Conservation (phyloP, 805 yeast genomes). For the Tetrapisispora fleetii region DNA sequence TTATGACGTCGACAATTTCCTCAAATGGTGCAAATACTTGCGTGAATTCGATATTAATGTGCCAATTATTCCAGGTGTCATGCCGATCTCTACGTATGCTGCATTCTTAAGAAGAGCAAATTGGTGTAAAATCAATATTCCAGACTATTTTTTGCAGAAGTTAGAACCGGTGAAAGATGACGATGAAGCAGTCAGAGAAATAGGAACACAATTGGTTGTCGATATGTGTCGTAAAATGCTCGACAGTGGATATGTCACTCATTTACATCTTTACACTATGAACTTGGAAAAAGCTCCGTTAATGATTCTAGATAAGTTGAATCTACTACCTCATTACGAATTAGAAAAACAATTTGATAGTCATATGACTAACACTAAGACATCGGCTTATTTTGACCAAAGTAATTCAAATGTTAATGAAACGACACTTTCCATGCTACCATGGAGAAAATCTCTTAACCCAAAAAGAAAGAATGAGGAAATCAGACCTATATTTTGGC, state of each 20-base stretch:
- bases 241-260: conserved; percentile 64
- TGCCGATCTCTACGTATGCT: conserved; percentile 96
- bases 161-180: conserved; percentile 83
- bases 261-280: conserved; percentile 95
- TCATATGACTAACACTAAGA: conserved; percentile 19
- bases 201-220: conserved; percentile 72
- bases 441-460: conserved; percentile 89
- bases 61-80: conserved; percentile 94
- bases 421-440: conserved; percentile 29
- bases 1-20: conserved; percentile 80
- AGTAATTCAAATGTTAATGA: not conserved
- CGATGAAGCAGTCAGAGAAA: conserved; percentile 76
- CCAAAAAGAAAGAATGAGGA: conserved; percentile 70
- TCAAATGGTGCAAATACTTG: conserved; percentile 67
- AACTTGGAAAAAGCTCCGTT: conserved; percentile 85
- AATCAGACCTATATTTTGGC: conserved; percentile 94
- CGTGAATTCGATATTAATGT: conserved; percentile 64
- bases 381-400: not conserved
- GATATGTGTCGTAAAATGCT: conserved; percentile 72
- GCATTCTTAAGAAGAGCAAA: conserved; percentile 86
- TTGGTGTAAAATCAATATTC: conserved; percentile 84
- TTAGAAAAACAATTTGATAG: conserved; percentile 16
- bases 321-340: conserved; percentile 35
- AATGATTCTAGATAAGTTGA: conserved; percentile 73
- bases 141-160: conserved; percentile 55